Evolutionary conservation across 805 yeast genomes (phyloP), one percentile per base, ranked within the genome.

Genomic region (Hanseniaspora hatyaiensis): DNA sequence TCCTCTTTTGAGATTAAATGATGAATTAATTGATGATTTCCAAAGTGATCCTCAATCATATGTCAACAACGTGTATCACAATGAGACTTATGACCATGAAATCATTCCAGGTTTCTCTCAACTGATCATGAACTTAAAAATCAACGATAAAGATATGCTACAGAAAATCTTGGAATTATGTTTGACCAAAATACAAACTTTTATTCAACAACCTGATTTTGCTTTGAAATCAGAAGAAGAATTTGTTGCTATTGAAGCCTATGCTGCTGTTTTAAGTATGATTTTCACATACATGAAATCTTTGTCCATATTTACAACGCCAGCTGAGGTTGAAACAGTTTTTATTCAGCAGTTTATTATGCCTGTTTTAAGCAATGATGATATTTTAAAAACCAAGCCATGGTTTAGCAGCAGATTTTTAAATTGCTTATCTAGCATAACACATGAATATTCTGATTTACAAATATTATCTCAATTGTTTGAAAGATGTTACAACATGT

Each of bases 401-500:
- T 86, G 82, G 55, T 67, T 88, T 54, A 72, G 80, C 43, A 88
- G 94, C 31, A 65, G 89, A 66, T 69, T 84, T 38, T 65, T 77
- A 63, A 80, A 85, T 62, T 72, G 78, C 31, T 60, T 80, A 11
- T 63, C 73, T 4, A 59, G 63, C 30, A 64, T 66, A 31, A 57
- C 65, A 5, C 57, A 59, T 34, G 52, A 57, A 8, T 68, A 59
- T 49, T 52, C 57, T 18, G 65, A 70, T 55, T 67, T 60, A 64
- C 58, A 54, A 34, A 64, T 63, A 50, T 59, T 65, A 40, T 72
- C 67, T 33, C 64, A 59, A 52, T 59, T 58, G 20, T 75, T 59
- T 61, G 67, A 69, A 56, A 61, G 64, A 33, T 65, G 68, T 50
- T 70, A 57, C 58, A 61, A 55, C 50, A 67, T 62, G 56, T 71